These are phyloP conservation scores for Penstemon newberryi DNA, from an alignment of 257 asterid genomes.

Conservation along the genomic window DNA sequence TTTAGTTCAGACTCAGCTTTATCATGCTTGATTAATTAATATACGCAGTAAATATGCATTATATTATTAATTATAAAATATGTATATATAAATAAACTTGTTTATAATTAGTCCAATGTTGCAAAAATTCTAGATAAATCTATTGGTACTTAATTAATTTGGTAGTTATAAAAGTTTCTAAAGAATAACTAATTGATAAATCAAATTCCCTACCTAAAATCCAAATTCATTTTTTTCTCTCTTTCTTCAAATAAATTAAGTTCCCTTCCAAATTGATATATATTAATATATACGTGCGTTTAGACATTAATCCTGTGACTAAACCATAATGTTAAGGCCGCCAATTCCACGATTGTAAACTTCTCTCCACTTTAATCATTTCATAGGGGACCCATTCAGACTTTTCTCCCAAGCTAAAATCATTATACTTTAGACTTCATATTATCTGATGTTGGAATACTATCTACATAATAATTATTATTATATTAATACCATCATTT, in stretches of 20 bases:
- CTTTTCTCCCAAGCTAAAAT: conserved; percentile 64
- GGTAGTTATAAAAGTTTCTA: not conserved
- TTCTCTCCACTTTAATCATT: conserved; percentile 51
- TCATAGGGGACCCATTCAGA: conserved; percentile 48
- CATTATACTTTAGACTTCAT: conserved; percentile 57
- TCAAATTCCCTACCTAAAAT: not conserved
- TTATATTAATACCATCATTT: not conserved
- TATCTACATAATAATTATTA: conserved; percentile 1
- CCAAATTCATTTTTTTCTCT: not conserved
- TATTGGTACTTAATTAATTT: not conserved
- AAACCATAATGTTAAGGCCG: conserved; percentile 31
- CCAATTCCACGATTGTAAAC: conserved; percentile 44
- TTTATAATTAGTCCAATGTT: too few species aligned
- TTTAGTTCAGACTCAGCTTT: too few species aligned
- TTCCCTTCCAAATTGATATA: not conserved
- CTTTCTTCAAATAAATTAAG: not conserved
- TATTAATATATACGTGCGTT: not conserved
- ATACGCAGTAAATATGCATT: too few species aligned
- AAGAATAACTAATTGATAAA: not conserved
- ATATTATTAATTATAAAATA: too few species aligned
- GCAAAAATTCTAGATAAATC: not conserved
- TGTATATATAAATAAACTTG: too few species aligned
- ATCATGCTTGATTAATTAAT: too few species aligned
- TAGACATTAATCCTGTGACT: conserved; percentile 6
- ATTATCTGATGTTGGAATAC: conserved; percentile 32